A percentile compares a stretch with the other conserved stretches of the same genome.
phyloP scores from a whole-genome alignment of 495 filamentous ascomycete species.

The Thermochaetoides thermophila region DNA sequence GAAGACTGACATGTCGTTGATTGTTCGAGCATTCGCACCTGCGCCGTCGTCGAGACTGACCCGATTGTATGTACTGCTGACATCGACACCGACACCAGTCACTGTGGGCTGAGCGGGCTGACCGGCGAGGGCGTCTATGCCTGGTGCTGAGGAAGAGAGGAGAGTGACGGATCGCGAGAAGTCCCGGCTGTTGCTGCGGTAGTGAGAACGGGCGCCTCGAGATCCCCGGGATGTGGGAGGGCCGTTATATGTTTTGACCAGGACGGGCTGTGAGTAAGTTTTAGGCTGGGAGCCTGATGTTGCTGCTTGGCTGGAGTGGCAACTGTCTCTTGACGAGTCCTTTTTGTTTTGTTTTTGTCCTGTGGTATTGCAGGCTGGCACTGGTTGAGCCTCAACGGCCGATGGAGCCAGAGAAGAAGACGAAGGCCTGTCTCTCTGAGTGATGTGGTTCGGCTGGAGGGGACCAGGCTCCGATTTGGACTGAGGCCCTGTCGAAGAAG shows the following conservation, averaged over 20 bases:
- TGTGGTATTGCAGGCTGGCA: conserved; percentile 28
- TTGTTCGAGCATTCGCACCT: too few relatives aligned
- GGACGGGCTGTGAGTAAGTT: conserved; percentile 40
- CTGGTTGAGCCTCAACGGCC: conserved; percentile 30
- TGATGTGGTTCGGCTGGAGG: conserved; percentile 24
- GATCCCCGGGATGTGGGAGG: conserved; percentile 15
- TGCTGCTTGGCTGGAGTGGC: conserved; percentile 27
- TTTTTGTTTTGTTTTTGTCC: conserved; percentile 30
- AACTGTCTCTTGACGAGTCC: conserved; percentile 21
- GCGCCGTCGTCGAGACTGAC: too few relatives aligned
- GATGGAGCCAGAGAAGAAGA: conserved; percentile 29
- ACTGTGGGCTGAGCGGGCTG: conserved; percentile 13
- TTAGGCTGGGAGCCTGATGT: conserved; percentile 33
- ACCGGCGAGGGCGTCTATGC: conserved; percentile 6
- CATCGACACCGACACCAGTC: conserved; percentile 11
- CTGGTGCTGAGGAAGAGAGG: conserved; percentile 9
- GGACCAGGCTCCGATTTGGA: too few relatives aligned
- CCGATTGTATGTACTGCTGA: conserved; percentile 1
- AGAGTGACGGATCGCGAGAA: conserved; percentile 16
- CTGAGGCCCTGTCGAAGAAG: too few relatives aligned
- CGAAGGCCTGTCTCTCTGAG: conserved; percentile 19
- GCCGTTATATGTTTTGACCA: conserved; percentile 40
- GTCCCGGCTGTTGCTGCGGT: conserved; percentile 11
- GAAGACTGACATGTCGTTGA: too few relatives aligned
- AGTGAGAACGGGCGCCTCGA: conserved; percentile 4